Percentiles rank a stretch among this genome's conserved stretches.
Evolutionary conservation across 495 filamentous ascomycete genomes (phyloP).

Genomic region (Amphirosellinia nigrospora): DNA sequence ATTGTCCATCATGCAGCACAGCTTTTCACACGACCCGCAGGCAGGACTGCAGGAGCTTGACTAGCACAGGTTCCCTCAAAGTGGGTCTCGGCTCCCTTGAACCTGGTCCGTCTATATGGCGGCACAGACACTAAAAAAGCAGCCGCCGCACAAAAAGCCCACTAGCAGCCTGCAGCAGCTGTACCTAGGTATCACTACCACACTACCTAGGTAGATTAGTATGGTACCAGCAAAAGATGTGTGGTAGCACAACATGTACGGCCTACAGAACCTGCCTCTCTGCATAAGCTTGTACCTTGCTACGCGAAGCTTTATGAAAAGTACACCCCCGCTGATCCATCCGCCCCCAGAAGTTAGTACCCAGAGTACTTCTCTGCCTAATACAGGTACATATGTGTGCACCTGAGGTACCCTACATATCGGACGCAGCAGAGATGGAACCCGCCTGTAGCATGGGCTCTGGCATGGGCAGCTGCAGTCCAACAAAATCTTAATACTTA

Average conservation of each 20-base stretch:
- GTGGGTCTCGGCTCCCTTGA: conserved; percentile 12
- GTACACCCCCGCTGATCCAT: neutral
- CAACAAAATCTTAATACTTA: conserved; percentile 28
- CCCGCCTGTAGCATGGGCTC: conserved; percentile 11
- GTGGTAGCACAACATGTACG: conserved; percentile 3
- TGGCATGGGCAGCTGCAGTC: conserved; percentile 28
- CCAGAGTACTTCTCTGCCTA: neutral
- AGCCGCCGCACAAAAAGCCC: conserved; percentile 8
- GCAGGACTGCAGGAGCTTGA: conserved; percentile 10
- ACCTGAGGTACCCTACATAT: conserved; percentile 5
- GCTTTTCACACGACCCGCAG: conserved; percentile 2
- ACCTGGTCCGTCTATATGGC: neutral
- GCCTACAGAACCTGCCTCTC: neutral
- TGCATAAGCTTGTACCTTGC: neutral
- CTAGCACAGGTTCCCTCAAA: conserved; percentile 1
- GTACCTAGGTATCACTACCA: neutral
- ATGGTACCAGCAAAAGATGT: neutral
- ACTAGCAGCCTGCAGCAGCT: conserved; percentile 10
- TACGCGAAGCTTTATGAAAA: neutral
- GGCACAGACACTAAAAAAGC: neutral
- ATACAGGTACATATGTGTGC: conserved; percentile 1
- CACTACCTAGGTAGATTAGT: neutral
- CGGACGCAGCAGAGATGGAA: conserved; percentile 3
- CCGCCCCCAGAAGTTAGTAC: too few relatives aligned
- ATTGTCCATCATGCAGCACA: conserved; percentile 16